Conservation (phyloP, 108 stramenopile genomes). For the Phaeodactylum tricornutum region DNA sequence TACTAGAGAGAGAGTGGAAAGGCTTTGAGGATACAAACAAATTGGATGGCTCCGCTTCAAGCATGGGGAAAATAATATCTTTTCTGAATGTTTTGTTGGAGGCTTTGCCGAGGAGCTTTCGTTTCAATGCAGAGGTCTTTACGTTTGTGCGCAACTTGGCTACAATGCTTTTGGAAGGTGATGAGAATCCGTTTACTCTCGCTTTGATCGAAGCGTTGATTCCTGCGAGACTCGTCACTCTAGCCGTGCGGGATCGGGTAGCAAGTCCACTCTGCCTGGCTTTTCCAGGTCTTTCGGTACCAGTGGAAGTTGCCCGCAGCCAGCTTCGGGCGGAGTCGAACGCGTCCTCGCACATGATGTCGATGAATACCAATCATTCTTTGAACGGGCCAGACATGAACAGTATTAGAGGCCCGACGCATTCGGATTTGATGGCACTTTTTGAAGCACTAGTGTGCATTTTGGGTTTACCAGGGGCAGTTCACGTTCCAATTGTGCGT, state of each 20-base stretch:
- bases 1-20: slow-evolving; percentile 11
- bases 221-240: slow-evolving; percentile 51
- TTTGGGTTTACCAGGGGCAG: slow-evolving; percentile 32
- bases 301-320: slow-evolving; percentile 37
- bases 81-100: slow-evolving; percentile 52
- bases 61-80: slow-evolving; percentile 62
- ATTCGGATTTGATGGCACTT: slow-evolving; percentile 23
- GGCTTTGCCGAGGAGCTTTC: slow-evolving; percentile 44
- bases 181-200: slow-evolving; percentile 33
- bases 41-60: slow-evolving; percentile 20
- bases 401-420: slow-evolving; percentile 17
- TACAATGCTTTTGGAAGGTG: slow-evolving; percentile 17
- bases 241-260: slow-evolving; percentile 51
- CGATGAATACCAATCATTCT: slow-evolving; percentile 20
- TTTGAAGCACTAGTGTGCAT: slow-evolving; percentile 67
- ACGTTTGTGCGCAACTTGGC: slow-evolving; percentile 62
- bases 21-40: slow-evolving; percentile 8
- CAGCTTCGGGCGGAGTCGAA: slow-evolving; percentile 46
- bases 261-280: slow-evolving; percentile 24
- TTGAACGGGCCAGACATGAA: slow-evolving; percentile 40
- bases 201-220: slow-evolving; percentile 64
- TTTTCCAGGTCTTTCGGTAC: slow-evolving; percentile 65
- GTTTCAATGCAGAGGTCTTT: slow-evolving; percentile 52
- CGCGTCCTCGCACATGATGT: slow-evolving; percentile 28
- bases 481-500: slow-evolving; percentile 35